Conservation (phyloP, 305 asterid species). For the Solanum hybrid region DNA sequence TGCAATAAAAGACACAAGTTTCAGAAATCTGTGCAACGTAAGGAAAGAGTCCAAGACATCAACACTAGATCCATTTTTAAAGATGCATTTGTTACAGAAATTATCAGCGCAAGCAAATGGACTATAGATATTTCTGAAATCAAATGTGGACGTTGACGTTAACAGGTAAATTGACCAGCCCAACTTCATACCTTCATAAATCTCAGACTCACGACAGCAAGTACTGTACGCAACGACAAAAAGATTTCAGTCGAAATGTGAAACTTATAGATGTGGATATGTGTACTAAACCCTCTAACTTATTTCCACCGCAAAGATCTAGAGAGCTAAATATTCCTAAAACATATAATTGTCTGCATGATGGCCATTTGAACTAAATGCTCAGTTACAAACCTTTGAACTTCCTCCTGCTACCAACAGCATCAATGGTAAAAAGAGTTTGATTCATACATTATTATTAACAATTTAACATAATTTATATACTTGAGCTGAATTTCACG, state of each 20-base stretch:
- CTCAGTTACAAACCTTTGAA: neutral
- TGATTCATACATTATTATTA: neutral
- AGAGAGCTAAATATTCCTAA: neutral
- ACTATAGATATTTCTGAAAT: neutral
- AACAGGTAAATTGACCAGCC: neutral
- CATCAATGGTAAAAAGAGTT: neutral
- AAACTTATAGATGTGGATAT: neutral
- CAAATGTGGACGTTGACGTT: neutral
- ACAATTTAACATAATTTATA: neutral
- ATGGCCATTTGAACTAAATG: neutral
- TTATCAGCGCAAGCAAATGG: neutral
- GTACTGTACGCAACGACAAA: neutral
- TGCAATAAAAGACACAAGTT: slow-evolving; percentile 27
- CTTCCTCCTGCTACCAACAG: neutral
- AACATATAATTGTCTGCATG: neutral
- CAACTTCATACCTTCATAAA: neutral
- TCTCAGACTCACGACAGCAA: neutral
- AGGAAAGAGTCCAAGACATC: neutral
- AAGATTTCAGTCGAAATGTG: neutral
- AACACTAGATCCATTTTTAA: neutral
- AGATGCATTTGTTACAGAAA: neutral
- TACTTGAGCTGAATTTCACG: neutral
- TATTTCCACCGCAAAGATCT: neutral
- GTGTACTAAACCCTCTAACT: neutral
- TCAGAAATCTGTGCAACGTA: neutral